These are phyloP conservation scores for Rutstroemia sydowiana DNA, from an alignment of 2,329 filamentous ascomycete species.

Conservation along the genomic window DNA sequence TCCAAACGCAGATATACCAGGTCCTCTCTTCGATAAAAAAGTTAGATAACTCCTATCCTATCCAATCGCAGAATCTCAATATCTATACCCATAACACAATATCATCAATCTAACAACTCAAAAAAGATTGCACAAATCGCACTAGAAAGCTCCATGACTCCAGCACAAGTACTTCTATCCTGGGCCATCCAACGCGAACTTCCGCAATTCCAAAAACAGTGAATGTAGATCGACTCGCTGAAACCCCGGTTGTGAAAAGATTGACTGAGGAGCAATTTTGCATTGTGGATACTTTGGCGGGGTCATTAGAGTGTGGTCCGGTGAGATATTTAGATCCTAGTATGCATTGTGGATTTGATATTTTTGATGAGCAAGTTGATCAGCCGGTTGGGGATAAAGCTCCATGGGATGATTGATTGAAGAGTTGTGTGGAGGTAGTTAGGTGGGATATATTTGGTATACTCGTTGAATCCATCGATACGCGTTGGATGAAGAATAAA, in stretches of 20 bases:
- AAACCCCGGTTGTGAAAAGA: not conserved
- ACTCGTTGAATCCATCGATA: no score
- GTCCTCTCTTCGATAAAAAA: constrained; percentile 6
- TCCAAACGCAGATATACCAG: constrained; percentile 1
- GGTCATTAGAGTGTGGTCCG: not conserved
- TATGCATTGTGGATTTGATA: not conserved
- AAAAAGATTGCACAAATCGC: not conserved
- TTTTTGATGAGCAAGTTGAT: not conserved
- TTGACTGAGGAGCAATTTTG: not conserved
- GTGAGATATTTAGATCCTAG: not conserved
- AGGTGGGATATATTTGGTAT: no score
- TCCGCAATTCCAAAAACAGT: not conserved
- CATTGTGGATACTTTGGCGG: not conserved
- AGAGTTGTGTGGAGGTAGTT: no score
- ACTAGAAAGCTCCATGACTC: not conserved
- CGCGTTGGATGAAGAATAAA: no score
- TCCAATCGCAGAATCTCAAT: no score
- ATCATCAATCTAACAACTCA: no score
- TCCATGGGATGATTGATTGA: no score
- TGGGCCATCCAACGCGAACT: not conserved
- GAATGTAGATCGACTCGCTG: not conserved
- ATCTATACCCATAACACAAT: no score
- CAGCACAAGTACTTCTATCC: not conserved
- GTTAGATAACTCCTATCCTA: no score
- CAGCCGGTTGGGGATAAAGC: not conserved